Evolutionary conservation across 768 basidiomycete species (phyloP).

Genomic region (Russula abietina): DNA sequence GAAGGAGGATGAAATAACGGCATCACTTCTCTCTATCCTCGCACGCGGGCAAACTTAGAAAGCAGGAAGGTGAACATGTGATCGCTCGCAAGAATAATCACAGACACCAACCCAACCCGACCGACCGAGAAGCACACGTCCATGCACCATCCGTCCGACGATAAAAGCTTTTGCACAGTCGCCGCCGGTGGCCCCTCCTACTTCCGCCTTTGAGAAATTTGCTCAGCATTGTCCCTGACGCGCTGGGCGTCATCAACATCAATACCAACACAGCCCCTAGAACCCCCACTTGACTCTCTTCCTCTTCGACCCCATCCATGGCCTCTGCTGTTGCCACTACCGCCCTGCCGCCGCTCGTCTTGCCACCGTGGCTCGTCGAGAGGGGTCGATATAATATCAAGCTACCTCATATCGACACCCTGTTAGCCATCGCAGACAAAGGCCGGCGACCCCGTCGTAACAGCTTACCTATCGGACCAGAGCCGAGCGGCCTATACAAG

Average conservation of each 20-base stretch:
- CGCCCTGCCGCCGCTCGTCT: slow-evolving; percentile 4
- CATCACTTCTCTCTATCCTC: not conserved
- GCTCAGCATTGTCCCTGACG: not conserved
- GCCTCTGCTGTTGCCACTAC: not conserved
- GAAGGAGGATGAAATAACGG: not conserved
- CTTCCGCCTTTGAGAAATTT: not conserved
- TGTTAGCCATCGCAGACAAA: slow-evolving; percentile 14
- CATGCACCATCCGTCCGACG: not conserved
- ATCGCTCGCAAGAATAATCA: slow-evolving; percentile 5
- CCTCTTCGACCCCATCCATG: not conserved
- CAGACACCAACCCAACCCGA: not conserved
- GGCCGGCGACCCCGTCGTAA: slow-evolving; percentile 10
- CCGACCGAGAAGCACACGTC: not conserved
- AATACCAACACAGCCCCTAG: not conserved
- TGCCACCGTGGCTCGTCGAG: slow-evolving; percentile 12
- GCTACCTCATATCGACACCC: slow-evolving; percentile 11
- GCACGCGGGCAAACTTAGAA: not conserved
- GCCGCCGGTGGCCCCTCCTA: not conserved
- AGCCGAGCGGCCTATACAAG: slow-evolving; percentile 16
- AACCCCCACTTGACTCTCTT: not conserved
- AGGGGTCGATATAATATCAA: slow-evolving; percentile 4
- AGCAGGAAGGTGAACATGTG: not conserved
- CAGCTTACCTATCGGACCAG: slow-evolving; percentile 7
- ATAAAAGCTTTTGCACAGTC: not conserved
- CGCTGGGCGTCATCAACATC: not conserved